Evolutionary conservation across 2,329 filamentous ascomycete species (phyloP), one percentile per base, ranked within the genome.

Genomic region (Bipolaris gigantea): DNA sequence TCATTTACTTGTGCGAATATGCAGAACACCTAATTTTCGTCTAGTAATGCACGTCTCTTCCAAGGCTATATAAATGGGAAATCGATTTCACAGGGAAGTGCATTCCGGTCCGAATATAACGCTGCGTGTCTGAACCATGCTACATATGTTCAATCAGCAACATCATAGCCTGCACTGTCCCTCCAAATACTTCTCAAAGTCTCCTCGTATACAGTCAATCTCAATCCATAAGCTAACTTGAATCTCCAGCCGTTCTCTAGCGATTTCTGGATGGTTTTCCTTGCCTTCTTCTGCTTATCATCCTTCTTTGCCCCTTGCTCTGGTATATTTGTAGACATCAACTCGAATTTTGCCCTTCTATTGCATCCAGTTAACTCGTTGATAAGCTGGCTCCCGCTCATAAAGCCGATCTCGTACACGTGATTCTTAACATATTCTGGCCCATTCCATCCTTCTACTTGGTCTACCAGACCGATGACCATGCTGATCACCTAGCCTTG

Each of bases 401-500:
- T 35, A 6, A 35, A 35, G 15, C 18, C 33, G 33, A 35, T 35
- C 9, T n/a, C 33, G 13, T 35, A 35, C 33, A 35, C 33, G 16
- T 35, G 33, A 16, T 35, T 63, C 15, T 79, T 67, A 2, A 75
- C 73, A 57, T 85, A 85, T 33, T 72, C 66, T 0, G 83, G 82
- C 1, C 83, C 82, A 62, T 85, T 69, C 83, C 83, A 85, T 0
- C 66, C 72, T 27, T 76, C 78, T 27, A 79, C 76, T 3, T 76
- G 71, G 55, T 85, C 82, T 0, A 83, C 63, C 5, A 81, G 76
- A 2, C 79, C 77, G 77, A 83, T 79, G 0, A 80, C 81, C 67
- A 81, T 70, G 6, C 74, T 76, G 57, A 83, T 76, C 3, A 74
- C 80, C 55, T 84, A 81, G 3, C 81, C 82, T 56, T 85, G 82